Percentiles rank a stretch among this genome's conserved stretches.
Conservation (phyloP, 495 filamentous ascomycete genomes). For the Amorphotheca resinae region DNA sequence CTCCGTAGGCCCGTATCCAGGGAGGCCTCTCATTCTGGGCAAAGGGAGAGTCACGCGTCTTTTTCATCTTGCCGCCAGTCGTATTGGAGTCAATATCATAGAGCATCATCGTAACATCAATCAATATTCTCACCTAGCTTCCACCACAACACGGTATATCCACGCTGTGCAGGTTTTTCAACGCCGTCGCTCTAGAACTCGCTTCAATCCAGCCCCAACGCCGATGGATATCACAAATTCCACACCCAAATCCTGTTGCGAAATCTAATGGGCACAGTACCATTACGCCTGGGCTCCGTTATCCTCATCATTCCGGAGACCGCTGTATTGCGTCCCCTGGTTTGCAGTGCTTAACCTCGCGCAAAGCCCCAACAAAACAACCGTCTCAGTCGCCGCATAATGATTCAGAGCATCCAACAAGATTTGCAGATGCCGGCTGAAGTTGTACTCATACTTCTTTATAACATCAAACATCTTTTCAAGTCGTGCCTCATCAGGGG, state of each 20-base stretch:
- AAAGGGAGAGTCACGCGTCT: too few species aligned
- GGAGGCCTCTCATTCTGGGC: too few species aligned
- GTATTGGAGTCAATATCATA: neutral
- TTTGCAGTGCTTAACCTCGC: conserved; percentile 63
- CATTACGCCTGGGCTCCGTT: conserved; percentile 14
- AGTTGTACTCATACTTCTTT: conserved; percentile 81
- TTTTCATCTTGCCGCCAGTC: too few species aligned
- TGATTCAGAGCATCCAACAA: conserved; percentile 89
- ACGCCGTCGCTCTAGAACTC: neutral
- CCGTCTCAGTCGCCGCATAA: conserved; percentile 93
- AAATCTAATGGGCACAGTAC: neutral
- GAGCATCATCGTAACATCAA: neutral
- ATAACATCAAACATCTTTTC: conserved; percentile 75
- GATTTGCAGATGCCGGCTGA: conserved; percentile 80
- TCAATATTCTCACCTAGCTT: neutral
- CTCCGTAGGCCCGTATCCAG: too few species aligned
- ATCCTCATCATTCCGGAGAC: conserved; percentile 35
- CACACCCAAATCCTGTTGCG: neutral
- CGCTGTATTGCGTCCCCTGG: conserved; percentile 48
- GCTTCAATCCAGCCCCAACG: neutral
- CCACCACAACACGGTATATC: neutral
- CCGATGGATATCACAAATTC: conserved; percentile 9
- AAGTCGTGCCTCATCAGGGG: conserved; percentile 45
- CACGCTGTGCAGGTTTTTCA: neutral
- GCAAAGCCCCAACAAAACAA: conserved; percentile 78